phyloP scores from a whole-genome alignment of 768 basidiomycete species.

The Auricularia auricula-judae region DNA sequence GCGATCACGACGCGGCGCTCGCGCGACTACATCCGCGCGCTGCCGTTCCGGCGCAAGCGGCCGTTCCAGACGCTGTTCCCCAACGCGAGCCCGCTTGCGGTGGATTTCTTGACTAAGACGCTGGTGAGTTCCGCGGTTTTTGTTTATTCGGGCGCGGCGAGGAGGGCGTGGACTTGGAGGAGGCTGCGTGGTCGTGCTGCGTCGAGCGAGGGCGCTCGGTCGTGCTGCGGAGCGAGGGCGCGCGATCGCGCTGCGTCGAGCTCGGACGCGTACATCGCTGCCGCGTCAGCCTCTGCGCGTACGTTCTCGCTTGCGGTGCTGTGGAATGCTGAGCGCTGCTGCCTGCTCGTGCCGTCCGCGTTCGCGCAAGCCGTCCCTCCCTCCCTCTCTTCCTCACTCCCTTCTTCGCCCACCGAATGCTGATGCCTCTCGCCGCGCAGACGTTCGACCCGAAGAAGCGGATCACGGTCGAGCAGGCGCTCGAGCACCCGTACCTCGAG shows the following conservation, averaged over 20 bases:
- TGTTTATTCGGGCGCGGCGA: not conserved
- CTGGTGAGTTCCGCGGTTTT: conserved; percentile 21
- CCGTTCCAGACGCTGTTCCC: conserved; percentile 83
- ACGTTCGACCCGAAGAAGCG: conserved; percentile 98
- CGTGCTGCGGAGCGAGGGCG: not conserved
- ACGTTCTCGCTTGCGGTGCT: not conserved
- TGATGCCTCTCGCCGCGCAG: conserved; percentile 36
- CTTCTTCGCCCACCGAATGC: conserved; percentile 23
- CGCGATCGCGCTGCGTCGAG: too few species aligned
- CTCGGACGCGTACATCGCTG: too few species aligned
- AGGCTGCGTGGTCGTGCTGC: not conserved
- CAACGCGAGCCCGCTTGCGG: conserved; percentile 71
- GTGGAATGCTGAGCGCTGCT: too few species aligned
- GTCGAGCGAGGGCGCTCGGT: not conserved
- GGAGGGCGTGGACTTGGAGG: not conserved
- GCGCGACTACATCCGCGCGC: conserved; percentile 86
- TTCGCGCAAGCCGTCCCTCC: not conserved
- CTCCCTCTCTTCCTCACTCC: not conserved
- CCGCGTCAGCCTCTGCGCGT: not conserved
- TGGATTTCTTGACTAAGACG: conserved; percentile 74
- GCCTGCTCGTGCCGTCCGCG: too few species aligned
- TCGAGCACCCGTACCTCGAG: conserved; percentile 91
- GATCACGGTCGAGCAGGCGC: conserved; percentile 85
- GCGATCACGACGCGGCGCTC: conserved; percentile 88
- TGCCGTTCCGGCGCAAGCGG: conserved; percentile 84